A percentile compares a stretch with the other conserved stretches of the same genome.
Evolutionary conservation across 768 basidiomycete genomes (phyloP).

Genomic region (Cubamyces lactineus): DNA sequence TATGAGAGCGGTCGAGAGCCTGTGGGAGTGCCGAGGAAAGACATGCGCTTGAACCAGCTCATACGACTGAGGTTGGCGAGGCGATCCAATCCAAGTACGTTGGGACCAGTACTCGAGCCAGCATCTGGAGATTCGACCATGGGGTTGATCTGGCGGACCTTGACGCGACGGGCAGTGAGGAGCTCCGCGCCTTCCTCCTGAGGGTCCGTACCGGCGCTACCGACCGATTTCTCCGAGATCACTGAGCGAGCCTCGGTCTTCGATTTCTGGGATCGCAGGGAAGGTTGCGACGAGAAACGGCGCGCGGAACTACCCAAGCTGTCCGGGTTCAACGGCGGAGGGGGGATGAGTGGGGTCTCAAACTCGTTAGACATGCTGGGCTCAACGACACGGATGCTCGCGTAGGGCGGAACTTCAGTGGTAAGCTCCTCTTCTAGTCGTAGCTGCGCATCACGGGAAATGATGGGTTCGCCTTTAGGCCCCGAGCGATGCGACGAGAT

Average conservation of each 20-base stretch:
- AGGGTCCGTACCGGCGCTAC: slow-evolving; percentile 36
- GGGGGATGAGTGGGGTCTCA: slow-evolving; percentile 43
- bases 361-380: slow-evolving; percentile 29
- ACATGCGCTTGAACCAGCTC: slow-evolving; percentile 61
- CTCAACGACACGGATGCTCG: slow-evolving; percentile 31
- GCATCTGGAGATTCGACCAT: slow-evolving; percentile 7
- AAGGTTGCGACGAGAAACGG: slow-evolving; percentile 12
- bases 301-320: slow-evolving; percentile 28
- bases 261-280: slow-evolving; percentile 21
- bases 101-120: slow-evolving; percentile 25
- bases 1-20: slow-evolving; percentile 12
- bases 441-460: slow-evolving; percentile 40
- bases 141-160: slow-evolving; percentile 39
- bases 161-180: slow-evolving; percentile 52
- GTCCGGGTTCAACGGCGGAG: slow-evolving; percentile 42
- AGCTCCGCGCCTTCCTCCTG: slow-evolving; percentile 51
- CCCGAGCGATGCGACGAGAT: slow-evolving; percentile 22
- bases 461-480: slow-evolving; percentile 40
- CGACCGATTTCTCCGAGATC: slow-evolving; percentile 33
- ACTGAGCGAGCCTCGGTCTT: slow-evolving; percentile 29
- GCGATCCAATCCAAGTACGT: slow-evolving; percentile 49
- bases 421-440: slow-evolving; percentile 39
- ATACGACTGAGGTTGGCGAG: slow-evolving; percentile 49
- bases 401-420: slow-evolving; percentile 32
- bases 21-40: slow-evolving; percentile 21